Base-by-base conservation (phyloP, 1,139 yeast genomes). In the Blastobotrys capitulatus region DNA sequence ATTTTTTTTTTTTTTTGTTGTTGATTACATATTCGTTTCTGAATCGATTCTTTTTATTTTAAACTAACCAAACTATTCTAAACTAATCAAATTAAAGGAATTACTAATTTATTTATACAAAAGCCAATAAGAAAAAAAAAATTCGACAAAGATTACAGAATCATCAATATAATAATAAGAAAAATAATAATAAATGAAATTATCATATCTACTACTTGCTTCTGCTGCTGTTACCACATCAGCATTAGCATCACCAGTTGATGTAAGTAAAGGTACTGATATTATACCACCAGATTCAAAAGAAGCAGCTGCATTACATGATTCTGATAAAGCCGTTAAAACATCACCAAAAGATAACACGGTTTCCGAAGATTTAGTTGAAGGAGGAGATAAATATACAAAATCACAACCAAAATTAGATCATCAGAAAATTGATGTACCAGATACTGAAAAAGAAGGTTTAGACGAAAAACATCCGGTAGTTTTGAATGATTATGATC, bases 401-500 rank as follows among this genome's bases (percentile, higher is more conserved):
- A 62, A 63, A 47, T 59, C 63, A 18, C 67, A 63, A 38, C 70
- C 69, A 13, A 60, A 58, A 50, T 52, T 58, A 26, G 57, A 57
- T 38, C 61, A 58, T 44, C 62, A 55, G 31, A 56, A 61, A 44
- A 49, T 57, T 13, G 66, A 58, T 42, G 54, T 54, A 20, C 60
- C 63, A 8, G 66, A 60, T 38, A 50, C 58, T 16, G 61, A 58
- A 40, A 39, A 47, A 25, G 57, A 46, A 6, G 60, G 54, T 2
- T 56, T 60, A 10, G 58, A 62, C 12, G 57, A 60, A 22, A 49
- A 46, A 20, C 61, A 64, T 39, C 66, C 70, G 2, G 67, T 63
- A 16, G 68, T 67, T 26, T 60, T 66, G 40, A 66, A 67, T 54
- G 72, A 68, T 53, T 68, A 68, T 49, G 70, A 68, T 53, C 71